These are phyloP conservation scores for Peniophora sp. DNA, from an alignment of 1,284 basidiomycete species.

Conservation along the genomic window DNA sequence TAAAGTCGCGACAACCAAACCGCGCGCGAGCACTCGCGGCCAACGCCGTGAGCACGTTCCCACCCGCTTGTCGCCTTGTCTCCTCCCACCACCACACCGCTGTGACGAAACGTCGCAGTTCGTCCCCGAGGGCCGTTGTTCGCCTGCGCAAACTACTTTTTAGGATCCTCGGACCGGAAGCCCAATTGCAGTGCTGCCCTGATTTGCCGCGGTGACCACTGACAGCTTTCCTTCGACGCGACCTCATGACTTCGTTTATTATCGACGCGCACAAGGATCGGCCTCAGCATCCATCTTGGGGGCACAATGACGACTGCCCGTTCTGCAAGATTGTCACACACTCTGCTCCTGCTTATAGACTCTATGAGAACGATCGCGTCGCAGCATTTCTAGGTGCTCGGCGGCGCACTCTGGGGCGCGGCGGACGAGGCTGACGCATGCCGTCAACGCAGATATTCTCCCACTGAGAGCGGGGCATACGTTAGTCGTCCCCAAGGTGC, in stretches of 20 bases:
- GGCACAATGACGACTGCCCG: conserved; percentile 36
- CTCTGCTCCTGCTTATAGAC: conserved; percentile 35
- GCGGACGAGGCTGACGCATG: background rate
- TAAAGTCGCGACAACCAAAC: too few species aligned
- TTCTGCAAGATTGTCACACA: conserved; percentile 58
- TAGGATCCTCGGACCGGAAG: background rate
- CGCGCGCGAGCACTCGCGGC: too few species aligned
- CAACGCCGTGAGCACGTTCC: too few species aligned
- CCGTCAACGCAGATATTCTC: conserved; percentile 46
- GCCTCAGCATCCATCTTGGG: conserved; percentile 35
- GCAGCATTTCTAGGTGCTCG: conserved; percentile 57
- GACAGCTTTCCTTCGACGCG: background rate
- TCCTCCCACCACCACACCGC: background rate
- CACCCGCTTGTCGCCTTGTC: too few species aligned
- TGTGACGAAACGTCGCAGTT: background rate
- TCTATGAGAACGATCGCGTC: conserved; percentile 62
- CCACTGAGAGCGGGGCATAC: conserved; percentile 63
- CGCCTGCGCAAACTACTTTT: background rate
- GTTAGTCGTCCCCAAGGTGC: conserved; percentile 61
- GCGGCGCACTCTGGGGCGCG: conserved; percentile 2
- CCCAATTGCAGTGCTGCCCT: background rate
- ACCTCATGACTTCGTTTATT: conserved; percentile 61
- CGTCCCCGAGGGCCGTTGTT: background rate
- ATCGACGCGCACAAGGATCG: conserved; percentile 54
- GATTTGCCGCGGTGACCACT: background rate